Conservation (phyloP, 495 filamentous ascomycete genomes). For the Wilcoxina mikolae region DNA sequence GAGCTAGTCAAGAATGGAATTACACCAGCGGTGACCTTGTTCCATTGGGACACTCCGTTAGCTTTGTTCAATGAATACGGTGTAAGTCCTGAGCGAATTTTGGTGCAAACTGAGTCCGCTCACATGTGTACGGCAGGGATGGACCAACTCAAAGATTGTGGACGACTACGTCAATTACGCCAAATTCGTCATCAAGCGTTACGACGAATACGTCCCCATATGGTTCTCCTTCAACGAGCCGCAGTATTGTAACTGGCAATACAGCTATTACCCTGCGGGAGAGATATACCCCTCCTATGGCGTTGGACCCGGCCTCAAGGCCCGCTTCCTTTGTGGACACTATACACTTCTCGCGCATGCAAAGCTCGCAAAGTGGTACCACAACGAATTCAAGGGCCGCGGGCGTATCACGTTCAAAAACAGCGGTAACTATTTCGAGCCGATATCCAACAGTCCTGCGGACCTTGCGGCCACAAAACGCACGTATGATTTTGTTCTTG, state of each 20-base stretch:
- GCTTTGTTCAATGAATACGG: constrained; percentile 34
- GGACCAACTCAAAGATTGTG: constrained; percentile 31
- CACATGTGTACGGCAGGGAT: constrained; percentile 19
- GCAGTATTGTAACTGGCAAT: constrained; percentile 33
- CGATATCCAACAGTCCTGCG: constrained; percentile 27
- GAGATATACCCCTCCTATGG: constrained; percentile 30
- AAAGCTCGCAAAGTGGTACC: constrained; percentile 34
- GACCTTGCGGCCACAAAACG: constrained; percentile 28
- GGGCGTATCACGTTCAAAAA: constrained; percentile 33
- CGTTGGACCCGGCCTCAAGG: constrained; percentile 16
- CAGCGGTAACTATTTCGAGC: constrained; percentile 30
- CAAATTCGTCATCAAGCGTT: constrained; percentile 32
- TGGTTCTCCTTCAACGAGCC: constrained; percentile 37
- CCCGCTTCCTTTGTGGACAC: constrained; percentile 31
- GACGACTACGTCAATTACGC: constrained; percentile 35
- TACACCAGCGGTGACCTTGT: constrained; percentile 32
- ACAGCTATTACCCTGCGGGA: constrained; percentile 28
- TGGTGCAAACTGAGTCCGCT: constrained; percentile 9
- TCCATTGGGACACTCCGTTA: constrained; percentile 38
- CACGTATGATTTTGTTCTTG: constrained; percentile 32
- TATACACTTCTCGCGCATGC: constrained; percentile 33
- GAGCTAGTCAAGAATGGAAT: constrained; percentile 32
- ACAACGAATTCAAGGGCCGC: constrained; percentile 32
- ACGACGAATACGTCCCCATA: constrained; percentile 32
- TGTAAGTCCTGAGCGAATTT: constrained; percentile 14